Conservation (phyloP, 805 yeast genomes). For the Yarrowia sp. region DNA sequence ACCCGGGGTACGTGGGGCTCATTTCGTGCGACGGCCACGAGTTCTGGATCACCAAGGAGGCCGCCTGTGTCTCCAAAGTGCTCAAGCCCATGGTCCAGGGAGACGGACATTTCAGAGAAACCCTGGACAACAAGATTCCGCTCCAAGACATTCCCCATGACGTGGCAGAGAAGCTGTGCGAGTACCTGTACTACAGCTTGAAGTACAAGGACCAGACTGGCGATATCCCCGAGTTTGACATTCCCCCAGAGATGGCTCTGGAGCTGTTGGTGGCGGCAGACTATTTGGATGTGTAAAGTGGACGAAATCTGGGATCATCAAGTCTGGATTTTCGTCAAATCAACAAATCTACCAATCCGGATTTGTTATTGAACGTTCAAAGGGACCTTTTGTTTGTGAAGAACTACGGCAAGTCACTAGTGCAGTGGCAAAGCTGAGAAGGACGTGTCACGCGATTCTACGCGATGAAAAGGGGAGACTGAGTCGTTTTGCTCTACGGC, state of each 20-base stretch:
- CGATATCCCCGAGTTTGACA: slow-evolving; percentile 82
- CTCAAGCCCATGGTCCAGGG: slow-evolving; percentile 59
- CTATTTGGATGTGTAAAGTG: slow-evolving; percentile 60
- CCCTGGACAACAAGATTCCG: slow-evolving; percentile 60
- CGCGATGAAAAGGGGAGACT: too few species aligned
- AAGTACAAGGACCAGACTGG: slow-evolving; percentile 61
- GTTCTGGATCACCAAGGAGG: slow-evolving; percentile 69
- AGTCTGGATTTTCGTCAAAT: too few species aligned
- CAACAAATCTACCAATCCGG: too few species aligned
- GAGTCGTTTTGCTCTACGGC: too few species aligned
- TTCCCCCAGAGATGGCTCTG: slow-evolving; percentile 93
- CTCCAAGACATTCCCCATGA: slow-evolving; percentile 72
- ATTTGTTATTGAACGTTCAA: too few species aligned
- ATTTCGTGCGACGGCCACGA: slow-evolving; percentile 75
- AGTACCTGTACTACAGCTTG: slow-evolving; percentile 77
- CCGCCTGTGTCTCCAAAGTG: slow-evolving; percentile 76
- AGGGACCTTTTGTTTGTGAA: too few species aligned
- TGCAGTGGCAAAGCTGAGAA: too few species aligned
- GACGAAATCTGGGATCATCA: too few species aligned
- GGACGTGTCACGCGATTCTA: too few species aligned
- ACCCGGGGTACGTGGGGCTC: slow-evolving; percentile 60
- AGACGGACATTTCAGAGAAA: slow-evolving; percentile 60
- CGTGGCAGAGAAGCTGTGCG: slow-evolving; percentile 79
- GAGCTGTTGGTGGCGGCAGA: slow-evolving; percentile 94
- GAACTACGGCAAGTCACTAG: too few species aligned